Conservation (phyloP, 768 basidiomycete genomes). For the Mycena albidolilacea region DNA sequence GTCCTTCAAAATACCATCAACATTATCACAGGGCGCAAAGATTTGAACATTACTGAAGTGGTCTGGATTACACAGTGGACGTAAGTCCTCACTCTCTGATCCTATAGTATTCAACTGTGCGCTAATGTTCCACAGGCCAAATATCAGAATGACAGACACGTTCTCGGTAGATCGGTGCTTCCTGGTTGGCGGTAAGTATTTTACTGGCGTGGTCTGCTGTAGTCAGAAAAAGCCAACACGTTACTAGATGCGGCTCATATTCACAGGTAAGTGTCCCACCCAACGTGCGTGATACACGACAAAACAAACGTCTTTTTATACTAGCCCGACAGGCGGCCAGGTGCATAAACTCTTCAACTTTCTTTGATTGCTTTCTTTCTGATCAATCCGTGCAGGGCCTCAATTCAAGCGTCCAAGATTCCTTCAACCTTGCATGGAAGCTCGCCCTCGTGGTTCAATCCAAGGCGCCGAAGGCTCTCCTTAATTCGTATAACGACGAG, state of each 20-base stretch:
- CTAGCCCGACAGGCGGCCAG: constrained; percentile 32
- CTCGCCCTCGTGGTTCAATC: constrained; percentile 46
- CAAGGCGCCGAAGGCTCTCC: constrained; percentile 39
- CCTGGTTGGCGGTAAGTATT: constrained; percentile 54
- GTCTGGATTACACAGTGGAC: constrained; percentile 7
- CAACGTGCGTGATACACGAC: no score
- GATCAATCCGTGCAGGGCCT: constrained; percentile 31
- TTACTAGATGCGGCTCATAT: constrained; percentile 45
- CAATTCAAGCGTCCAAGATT: constrained; percentile 34
- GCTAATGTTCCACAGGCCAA: background rate
- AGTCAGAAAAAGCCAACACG: constrained; percentile 1
- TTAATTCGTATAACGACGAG: constrained; percentile 45
- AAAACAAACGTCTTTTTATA: no score
- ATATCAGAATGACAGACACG: constrained; percentile 52
- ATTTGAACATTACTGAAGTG: background rate
- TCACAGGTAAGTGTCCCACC: constrained; percentile 22
- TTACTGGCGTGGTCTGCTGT: no score
- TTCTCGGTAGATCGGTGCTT: constrained; percentile 57
- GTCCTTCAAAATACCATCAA: background rate
- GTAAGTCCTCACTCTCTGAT: background rate
- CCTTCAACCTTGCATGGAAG: constrained; percentile 51
- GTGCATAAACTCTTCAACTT: constrained; percentile 16
- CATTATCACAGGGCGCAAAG: constrained; percentile 7
- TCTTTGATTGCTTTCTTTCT: background rate
- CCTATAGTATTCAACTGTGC: background rate